Evolutionary conservation across 2,329 filamentous ascomycete species (phyloP).

Genomic region (Colletotrichum eleusines): DNA sequence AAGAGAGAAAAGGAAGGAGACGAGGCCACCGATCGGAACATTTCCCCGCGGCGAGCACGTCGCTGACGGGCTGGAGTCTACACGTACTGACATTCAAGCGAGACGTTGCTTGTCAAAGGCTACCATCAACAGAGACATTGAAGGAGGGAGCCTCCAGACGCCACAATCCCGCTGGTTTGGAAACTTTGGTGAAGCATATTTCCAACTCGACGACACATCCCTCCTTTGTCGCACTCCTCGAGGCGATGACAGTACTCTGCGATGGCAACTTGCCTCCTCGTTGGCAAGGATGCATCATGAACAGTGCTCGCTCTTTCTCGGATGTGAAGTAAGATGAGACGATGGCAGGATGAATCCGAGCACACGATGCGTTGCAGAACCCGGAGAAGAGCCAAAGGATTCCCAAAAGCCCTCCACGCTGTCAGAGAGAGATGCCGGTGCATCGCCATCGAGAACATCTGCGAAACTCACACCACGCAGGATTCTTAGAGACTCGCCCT

Average conservation of each 20-base stretch:
- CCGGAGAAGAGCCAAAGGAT: conserved; percentile 6
- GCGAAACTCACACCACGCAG: conserved; percentile 4
- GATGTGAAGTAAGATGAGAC: conserved; percentile 3
- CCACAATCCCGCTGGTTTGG: conserved; percentile 28
- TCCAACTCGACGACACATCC: conserved; percentile 14
- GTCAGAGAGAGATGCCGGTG: conserved; percentile 27
- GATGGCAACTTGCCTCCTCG: not conserved
- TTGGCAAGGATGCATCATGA: not conserved
- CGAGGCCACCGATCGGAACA: not conserved
- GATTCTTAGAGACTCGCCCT: not conserved
- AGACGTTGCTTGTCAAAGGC: not conserved
- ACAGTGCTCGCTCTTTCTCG: not conserved
- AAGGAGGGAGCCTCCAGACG: conserved; percentile 20
- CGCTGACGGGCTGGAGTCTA: conserved; percentile 8
- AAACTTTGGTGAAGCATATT: conserved; percentile 21
- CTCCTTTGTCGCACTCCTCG: conserved; percentile 15
- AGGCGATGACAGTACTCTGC: not conserved
- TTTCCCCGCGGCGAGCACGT: conserved; percentile 15
- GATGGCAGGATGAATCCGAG: conserved; percentile 22
- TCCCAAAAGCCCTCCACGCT: conserved; percentile 26
- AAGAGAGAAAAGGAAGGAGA: not conserved
- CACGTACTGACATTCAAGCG: conserved; percentile 1
- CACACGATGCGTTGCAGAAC: conserved; percentile 19
- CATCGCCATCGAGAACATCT: conserved; percentile 24
- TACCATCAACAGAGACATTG: conserved; percentile 3